A percentile compares a stretch with the other conserved stretches of the same genome.
Evolutionary conservation across 2,329 filamentous ascomycete genomes (phyloP).

Genomic region (Fusarium sublunatum): DNA sequence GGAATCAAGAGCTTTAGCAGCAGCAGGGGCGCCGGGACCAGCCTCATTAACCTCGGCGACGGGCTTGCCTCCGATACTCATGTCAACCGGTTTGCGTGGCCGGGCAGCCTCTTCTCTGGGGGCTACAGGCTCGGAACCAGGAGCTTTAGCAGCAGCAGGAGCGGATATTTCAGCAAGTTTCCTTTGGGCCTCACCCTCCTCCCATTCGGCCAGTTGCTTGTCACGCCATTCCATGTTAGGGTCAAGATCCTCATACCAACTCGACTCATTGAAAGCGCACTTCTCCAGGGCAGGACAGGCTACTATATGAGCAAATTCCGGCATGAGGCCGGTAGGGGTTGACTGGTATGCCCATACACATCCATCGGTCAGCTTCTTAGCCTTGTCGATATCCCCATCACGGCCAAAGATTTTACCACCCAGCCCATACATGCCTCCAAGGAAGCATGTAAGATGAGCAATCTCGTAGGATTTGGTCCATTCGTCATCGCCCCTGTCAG

Average conservation of each 20-base stretch:
- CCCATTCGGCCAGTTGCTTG: slow-evolving; percentile 58
- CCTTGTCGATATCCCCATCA: slow-evolving; percentile 70
- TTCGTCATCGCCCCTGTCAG: slow-evolving; percentile 55
- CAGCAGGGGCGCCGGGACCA: not conserved
- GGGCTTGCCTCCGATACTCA: slow-evolving; percentile 12
- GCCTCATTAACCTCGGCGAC: slow-evolving; percentile 8
- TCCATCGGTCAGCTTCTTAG: slow-evolving; percentile 72
- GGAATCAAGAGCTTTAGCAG: not conserved
- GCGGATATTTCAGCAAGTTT: slow-evolving; percentile 44
- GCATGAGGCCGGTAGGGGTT: slow-evolving; percentile 72
- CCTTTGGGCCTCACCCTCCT: slow-evolving; percentile 54
- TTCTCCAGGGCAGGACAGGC: slow-evolving; percentile 60
- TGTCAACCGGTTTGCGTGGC: slow-evolving; percentile 5
- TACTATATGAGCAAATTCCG: slow-evolving; percentile 60
- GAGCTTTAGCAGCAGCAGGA: slow-evolving; percentile 14
- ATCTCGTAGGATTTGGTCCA: slow-evolving; percentile 67
- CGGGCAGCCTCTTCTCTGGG: not conserved
- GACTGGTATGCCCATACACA: slow-evolving; percentile 76
- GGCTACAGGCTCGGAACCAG: slow-evolving; percentile 1
- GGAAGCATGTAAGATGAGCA: slow-evolving; percentile 73
- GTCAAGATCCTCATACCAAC: slow-evolving; percentile 63
- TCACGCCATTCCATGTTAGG: slow-evolving; percentile 58
- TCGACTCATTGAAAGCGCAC: slow-evolving; percentile 64
- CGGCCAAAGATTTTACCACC: slow-evolving; percentile 71
- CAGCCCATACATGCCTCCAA: slow-evolving; percentile 76